Evolutionary conservation across 2,329 filamentous ascomycete genomes (phyloP).

Genomic region (Calonectria hongkongensis): DNA sequence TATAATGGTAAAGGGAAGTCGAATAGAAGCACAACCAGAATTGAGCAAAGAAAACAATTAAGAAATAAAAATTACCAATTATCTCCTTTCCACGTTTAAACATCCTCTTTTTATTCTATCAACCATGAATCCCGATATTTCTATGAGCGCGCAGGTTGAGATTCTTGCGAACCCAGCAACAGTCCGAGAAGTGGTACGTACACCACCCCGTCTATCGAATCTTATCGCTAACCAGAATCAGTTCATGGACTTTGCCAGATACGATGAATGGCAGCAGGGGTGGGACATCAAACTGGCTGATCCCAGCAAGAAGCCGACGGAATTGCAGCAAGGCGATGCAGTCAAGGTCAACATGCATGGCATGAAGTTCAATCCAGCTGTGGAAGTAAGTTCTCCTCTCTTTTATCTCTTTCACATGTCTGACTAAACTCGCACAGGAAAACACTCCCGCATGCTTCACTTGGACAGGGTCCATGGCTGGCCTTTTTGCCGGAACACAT

Average conservation of each 20-base stretch:
- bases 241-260: conserved; percentile 45
- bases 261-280: conserved; percentile 44
- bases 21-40: background rate
- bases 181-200: conserved; percentile 42
- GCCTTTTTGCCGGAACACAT: conserved; percentile 33
- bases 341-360: conserved; percentile 42
- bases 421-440: conserved; percentile 4
- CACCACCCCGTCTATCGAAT: accelerated
- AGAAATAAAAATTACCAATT: background rate
- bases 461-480: conserved; percentile 40
- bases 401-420: background rate
- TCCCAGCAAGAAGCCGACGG: conserved; percentile 15
- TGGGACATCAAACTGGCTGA: conserved; percentile 38
- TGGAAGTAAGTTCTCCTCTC: conserved; percentile 27
- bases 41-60: background rate
- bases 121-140: background rate
- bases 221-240: conserved; percentile 14
- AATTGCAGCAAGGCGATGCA: conserved; percentile 33
- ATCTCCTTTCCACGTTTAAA: background rate
- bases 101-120: background rate
- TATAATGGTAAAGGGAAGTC: background rate
- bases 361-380: conserved; percentile 36
- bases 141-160: conserved; percentile 33
- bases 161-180: conserved; percentile 40
- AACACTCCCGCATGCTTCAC: conserved; percentile 36